Base-by-base conservation (phyloP, 805 yeast genomes). In the Nakazawaea peltata region DNA sequence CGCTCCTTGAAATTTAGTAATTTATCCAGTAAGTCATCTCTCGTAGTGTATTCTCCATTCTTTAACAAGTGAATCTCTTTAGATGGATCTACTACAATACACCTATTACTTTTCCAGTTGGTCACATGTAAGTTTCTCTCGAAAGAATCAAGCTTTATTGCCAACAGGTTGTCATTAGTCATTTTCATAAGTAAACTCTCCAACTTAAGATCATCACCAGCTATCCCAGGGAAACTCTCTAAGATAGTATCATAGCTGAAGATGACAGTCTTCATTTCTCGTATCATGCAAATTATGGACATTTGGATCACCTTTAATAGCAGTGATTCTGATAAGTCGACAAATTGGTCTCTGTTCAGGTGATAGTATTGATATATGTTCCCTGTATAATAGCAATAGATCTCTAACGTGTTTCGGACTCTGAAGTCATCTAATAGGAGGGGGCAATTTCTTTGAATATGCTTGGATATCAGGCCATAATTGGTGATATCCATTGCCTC, bases 371-470 rank as follows among this genome's bases (percentile, higher is more conserved):
- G 17, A 13, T 16, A 29, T n/a, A 37, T 14, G 19, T 37, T 33
- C 1, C 41, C 41, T 8, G 14, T 11, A 16, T 37, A 33, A 44
- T 49, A 55, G 2, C 56, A 41, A 40, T 35, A 54, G 12, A 55
- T 27, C 42, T 54, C 59, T 12, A 52, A 30, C 10, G 50, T 33
- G 18, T 30, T 28, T 13, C 26, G 26, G 18, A 38, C 13, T 17
- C 23, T 28, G 10, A 16, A n/a, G 16, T 18, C 18, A 30, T 19
- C 11, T n/a, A n/a, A n/a, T n/a, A n/a, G n/a, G n/a, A 18, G 28
- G 16, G 29, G 25, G n/a, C 29, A 4, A 16, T 13, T 25, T 24
- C 28, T 21, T 43, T 15, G n/a, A n/a, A n/a, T n/a, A n/a, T n/a
- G n/a, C n/a, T n/a, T n/a, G n/a, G n/a, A n/a, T n/a, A n/a, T n/a